These are phyloP conservation scores for Tuber calosporum DNA, from an alignment of 495 filamentous ascomycete species.

Conservation along the genomic window DNA sequence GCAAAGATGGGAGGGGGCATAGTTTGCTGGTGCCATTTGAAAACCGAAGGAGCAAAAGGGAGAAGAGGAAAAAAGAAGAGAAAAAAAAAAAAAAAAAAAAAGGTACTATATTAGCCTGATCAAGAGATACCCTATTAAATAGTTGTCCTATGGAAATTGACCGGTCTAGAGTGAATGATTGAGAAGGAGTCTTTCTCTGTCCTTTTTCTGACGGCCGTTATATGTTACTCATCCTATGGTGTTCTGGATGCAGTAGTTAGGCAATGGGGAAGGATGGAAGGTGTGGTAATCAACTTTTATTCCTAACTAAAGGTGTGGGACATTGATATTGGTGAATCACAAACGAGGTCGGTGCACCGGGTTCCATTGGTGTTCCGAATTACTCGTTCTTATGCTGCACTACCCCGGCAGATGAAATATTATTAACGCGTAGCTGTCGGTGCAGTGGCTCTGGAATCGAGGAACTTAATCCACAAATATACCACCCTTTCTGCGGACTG, in stretches of 20 bases:
- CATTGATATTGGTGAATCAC: background rate
- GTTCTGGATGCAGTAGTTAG: background rate
- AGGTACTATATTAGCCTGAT: background rate
- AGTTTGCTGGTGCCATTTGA: background rate
- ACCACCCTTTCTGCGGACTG: background rate
- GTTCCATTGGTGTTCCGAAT: background rate
- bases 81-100: background rate
- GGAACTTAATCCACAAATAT: background rate
- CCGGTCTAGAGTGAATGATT: background rate
- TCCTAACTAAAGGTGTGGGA: too few species aligned
- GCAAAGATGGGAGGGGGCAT: background rate
- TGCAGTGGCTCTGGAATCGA: background rate
- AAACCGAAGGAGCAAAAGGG: background rate
- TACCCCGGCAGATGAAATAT: background rate
- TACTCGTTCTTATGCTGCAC: background rate
- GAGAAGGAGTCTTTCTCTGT: background rate
- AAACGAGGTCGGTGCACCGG: background rate
- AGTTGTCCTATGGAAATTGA: background rate
- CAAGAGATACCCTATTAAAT: background rate
- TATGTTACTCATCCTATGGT: background rate
- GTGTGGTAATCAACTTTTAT: too few species aligned
- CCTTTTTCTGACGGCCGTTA: background rate
- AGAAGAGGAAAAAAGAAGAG: background rate
- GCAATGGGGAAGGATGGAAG: background rate
- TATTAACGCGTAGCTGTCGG: background rate